These are phyloP conservation scores for Penicillium sp. DNA, from an alignment of 2,329 filamentous ascomycete genomes.

Conservation along the genomic window DNA sequence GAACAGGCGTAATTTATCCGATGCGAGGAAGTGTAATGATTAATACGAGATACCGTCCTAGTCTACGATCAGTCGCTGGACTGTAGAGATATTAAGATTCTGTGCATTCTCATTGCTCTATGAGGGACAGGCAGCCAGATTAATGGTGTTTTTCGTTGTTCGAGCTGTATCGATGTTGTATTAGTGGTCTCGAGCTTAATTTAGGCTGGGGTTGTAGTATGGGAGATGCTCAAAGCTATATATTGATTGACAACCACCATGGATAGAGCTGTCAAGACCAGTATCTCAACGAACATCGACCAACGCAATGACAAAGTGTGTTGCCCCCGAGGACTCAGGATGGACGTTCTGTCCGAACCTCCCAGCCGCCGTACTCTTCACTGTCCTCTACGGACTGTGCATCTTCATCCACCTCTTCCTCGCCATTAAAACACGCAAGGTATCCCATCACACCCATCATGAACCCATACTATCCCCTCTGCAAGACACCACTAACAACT, in stretches of 20 bases:
- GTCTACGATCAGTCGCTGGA: not conserved
- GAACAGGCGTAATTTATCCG: not conserved
- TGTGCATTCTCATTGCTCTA: not conserved
- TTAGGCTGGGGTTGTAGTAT: not conserved
- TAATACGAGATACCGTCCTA: not conserved
- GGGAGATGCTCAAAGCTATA: not conserved
- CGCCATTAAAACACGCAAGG: not conserved
- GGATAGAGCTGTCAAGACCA: not conserved
- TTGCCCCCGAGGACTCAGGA: not conserved
- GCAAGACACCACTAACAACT: not conserved
- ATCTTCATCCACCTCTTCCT: constrained; percentile 2
- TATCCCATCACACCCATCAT: not conserved
- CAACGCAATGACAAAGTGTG: not conserved
- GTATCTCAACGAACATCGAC: not conserved
- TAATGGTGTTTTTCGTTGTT: not conserved
- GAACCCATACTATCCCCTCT: not conserved
- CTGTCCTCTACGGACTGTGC: not conserved
- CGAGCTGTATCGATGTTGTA: not conserved
- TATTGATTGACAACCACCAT: not conserved
- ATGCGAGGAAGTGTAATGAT: not conserved
- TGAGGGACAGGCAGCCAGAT: not conserved
- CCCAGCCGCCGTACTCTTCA: not conserved
- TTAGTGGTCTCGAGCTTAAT: not conserved
- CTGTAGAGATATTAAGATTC: not conserved
- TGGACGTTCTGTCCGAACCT: constrained; percentile 1